Evolutionary conservation across 768 basidiomycete genomes (phyloP), one percentile per base, ranked within the genome.

Genomic region (Russula earlei): DNA sequence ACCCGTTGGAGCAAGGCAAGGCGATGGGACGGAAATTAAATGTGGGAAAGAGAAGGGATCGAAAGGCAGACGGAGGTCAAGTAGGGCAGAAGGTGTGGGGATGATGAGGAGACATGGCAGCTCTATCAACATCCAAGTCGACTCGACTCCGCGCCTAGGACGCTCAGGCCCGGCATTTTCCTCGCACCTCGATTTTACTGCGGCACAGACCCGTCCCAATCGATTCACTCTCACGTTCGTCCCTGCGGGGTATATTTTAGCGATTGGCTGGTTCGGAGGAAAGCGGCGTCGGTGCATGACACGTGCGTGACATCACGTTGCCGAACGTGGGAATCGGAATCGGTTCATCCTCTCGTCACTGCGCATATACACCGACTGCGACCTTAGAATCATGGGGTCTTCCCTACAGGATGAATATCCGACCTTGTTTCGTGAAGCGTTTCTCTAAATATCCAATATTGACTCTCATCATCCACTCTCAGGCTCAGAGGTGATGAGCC

Each of bases 401-500:
- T 66, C 64, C 1, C 62, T 65, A 1, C 68, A 79, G 64, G 84
- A 84, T 71, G 83, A 88, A 56, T 90, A 88, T 69, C 86, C 91
- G 22, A 88, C 84, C 64, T 70, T 88, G 73, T 83, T 92, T 76
- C 88, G 91, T 91, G 70, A 60, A 83, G 4, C 20, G 6, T 17
- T 9, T 19, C 22, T 24, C 19, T 62, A 42, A 40, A 10, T 37
- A n/a, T 24, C 20, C n/a, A 34, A 9, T 37, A 17, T 34, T 56
- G 12, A 44, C 43, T 33, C 15, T 34, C 54, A 36, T 54, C 4
- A 2, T 58, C 10, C 49, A 59, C 48, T 52, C 63, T 58, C 52
- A 96, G 93, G 90, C 55, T 97, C 94, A 79, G 94, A 96, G 75
- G 80, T 84, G 76, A 97, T 97, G 94, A 95, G 92, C 77, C 76